phyloP scores from a whole-genome alignment of 176 grass and related monocot species.

The Leersia perrieri region DNA sequence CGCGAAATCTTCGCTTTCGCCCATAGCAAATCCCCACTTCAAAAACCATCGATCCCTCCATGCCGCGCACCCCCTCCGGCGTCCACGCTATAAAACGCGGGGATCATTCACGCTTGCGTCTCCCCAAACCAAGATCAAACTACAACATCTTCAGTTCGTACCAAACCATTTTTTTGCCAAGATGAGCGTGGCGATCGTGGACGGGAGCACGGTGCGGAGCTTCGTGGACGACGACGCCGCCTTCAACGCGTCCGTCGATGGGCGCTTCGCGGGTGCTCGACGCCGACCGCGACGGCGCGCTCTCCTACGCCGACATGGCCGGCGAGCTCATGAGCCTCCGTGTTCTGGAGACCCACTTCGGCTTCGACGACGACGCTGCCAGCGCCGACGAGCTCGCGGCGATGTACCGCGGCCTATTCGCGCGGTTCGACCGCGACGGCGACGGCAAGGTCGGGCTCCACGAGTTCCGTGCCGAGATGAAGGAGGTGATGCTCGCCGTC shows the following conservation, averaged over 20 bases:
- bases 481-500: slow-evolving; percentile 66
- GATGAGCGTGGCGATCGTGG: slow-evolving; percentile 67
- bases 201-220: slow-evolving; percentile 37
- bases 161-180: background rate
- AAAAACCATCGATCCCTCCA: too few species aligned
- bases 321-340: slow-evolving; percentile 56
- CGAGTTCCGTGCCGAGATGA: slow-evolving; percentile 63
- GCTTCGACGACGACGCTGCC: slow-evolving; percentile 46
- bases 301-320: slow-evolving; percentile 55
- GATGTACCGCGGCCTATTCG: slow-evolving; percentile 51
- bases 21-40: too few species aligned
- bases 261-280: slow-evolving; percentile 49
- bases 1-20: too few species aligned
- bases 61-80: too few species aligned
- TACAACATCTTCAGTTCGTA: too few species aligned
- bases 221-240: slow-evolving; percentile 59
- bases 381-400: slow-evolving; percentile 13
- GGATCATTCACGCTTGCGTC: background rate
- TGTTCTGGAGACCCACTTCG: slow-evolving; percentile 51
- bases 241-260: slow-evolving; percentile 49
- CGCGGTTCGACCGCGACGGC: slow-evolving; percentile 60
- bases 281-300: slow-evolving; percentile 40
- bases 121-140: background rate
- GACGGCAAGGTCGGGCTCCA: slow-evolving; percentile 46
- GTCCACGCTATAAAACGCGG: too few species aligned